Conservation (phyloP, 2,329 filamentous ascomycete genomes). For the Nothophoma quercina region DNA sequence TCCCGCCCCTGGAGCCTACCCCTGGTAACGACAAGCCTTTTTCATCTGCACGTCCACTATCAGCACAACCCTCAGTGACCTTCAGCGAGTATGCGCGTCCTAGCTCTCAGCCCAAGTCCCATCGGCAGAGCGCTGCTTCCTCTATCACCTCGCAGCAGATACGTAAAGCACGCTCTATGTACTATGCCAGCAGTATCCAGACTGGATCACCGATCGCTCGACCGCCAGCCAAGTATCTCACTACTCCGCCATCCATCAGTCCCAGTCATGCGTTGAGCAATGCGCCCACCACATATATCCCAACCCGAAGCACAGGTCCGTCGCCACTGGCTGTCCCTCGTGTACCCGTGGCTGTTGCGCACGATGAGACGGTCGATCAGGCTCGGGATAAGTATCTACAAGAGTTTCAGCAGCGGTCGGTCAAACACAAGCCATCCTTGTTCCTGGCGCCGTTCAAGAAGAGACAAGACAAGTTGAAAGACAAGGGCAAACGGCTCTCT, state of each 20-base stretch:
- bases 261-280: constrained; percentile 11
- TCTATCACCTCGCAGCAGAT: constrained; percentile 46
- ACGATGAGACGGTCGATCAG: constrained; percentile 37
- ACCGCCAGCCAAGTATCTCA: constrained; percentile 43
- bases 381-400: constrained; percentile 53
- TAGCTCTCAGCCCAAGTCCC: constrained; percentile 33
- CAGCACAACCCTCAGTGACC: constrained; percentile 31
- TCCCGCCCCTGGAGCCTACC: constrained; percentile 29
- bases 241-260: constrained; percentile 27
- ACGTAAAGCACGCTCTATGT: constrained; percentile 49
- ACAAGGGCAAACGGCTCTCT: constrained; percentile 22
- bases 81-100: constrained; percentile 37
- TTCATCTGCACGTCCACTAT: constrained; percentile 13
- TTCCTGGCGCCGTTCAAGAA: constrained; percentile 56
- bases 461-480: constrained; percentile 43
- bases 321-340: constrained; percentile 34
- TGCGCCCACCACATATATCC: background rate
- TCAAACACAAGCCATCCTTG: constrained; percentile 54
- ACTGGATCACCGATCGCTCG: constrained; percentile 47
- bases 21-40: constrained; percentile 2
- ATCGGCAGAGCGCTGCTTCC: constrained; percentile 33
- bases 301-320: constrained; percentile 17
- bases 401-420: constrained; percentile 50
- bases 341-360: constrained; percentile 36
- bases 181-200: constrained; percentile 49